Conservation (phyloP, 805 yeast genomes). For the Allodekkera sacchari region DNA sequence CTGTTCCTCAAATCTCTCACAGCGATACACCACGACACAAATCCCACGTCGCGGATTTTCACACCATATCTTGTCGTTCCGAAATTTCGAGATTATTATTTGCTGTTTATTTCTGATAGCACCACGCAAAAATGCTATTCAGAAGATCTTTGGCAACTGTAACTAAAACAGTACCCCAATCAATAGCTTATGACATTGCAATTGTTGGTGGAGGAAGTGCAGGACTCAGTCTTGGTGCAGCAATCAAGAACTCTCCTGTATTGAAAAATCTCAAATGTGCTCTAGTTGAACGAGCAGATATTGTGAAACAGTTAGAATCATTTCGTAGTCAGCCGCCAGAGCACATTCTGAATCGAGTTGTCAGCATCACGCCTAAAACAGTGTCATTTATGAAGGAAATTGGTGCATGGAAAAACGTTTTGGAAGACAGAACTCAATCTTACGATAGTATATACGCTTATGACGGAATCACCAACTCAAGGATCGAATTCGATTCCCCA, state of each 20-base stretch:
- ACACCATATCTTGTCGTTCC: no score
- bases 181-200: constrained; percentile 54
- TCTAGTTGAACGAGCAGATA: constrained; percentile 64
- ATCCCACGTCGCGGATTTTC: no score
- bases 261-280: constrained; percentile 54
- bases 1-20: no score
- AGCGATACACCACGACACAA: no score
- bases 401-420: constrained; percentile 69
- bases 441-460: constrained; percentile 81
- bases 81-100: no score
- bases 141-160: constrained; percentile 22
- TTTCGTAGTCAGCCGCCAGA: constrained; percentile 40
- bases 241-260: constrained; percentile 59
- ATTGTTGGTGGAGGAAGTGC: constrained; percentile 98
- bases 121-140: constrained; percentile 9
- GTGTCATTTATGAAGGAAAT: constrained; percentile 55
- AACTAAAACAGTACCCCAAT: constrained; percentile 5
- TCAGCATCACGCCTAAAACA: constrained; percentile 78
- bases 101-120: no score
- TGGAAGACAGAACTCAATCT: constrained; percentile 62
- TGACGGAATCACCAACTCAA: constrained; percentile 70
- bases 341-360: constrained; percentile 67
- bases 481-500: constrained; percentile 62
- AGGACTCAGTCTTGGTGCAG: constrained; percentile 79
- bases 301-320: constrained; percentile 37